These are phyloP conservation scores for Talaromyces sp. DNA, from an alignment of 2,329 filamentous ascomycete genomes.

Conservation along the genomic window DNA sequence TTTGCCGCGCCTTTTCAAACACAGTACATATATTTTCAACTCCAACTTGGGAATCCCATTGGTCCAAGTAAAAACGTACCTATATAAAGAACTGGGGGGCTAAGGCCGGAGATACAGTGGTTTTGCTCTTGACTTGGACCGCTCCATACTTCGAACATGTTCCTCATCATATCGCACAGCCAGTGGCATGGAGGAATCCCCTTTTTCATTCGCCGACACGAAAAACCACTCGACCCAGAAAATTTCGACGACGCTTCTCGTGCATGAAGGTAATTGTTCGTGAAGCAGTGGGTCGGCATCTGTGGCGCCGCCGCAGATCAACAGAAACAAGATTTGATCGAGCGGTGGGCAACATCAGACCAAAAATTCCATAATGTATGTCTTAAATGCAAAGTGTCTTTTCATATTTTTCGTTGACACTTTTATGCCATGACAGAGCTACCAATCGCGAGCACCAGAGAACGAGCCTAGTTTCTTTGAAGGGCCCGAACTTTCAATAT, in stretches of 20 bases:
- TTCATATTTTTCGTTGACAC: neutral
- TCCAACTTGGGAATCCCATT: too few relatives aligned
- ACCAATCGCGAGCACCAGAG: slow-evolving; percentile 14
- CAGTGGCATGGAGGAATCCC: too few relatives aligned
- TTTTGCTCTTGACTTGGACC: too few relatives aligned
- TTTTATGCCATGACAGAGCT: slow-evolving; percentile 3
- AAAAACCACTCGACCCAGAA: slow-evolving; percentile 13
- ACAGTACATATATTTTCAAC: too few relatives aligned
- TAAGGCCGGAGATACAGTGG: too few relatives aligned
- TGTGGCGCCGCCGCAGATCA: slow-evolving; percentile 9
- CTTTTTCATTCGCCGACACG: slow-evolving; percentile 13
- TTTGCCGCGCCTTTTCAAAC: too few relatives aligned
- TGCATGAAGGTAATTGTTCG: slow-evolving; percentile 16
- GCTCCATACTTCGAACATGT: too few relatives aligned
- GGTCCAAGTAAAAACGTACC: too few relatives aligned
- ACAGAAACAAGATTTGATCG: slow-evolving; percentile 15
- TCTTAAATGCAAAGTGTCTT: neutral
- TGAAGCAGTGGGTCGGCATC: slow-evolving; percentile 14
- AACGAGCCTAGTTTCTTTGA: slow-evolving; percentile 10
- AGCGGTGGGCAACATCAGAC: slow-evolving; percentile 17
- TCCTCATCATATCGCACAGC: too few relatives aligned
- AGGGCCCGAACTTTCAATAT: slow-evolving; percentile 8
- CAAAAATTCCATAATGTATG: slow-evolving; percentile 13
- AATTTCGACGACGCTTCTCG: slow-evolving; percentile 12
- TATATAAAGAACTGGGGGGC: too few relatives aligned